Percentiles rank a stretch among this genome's conserved stretches.
Evolutionary conservation across 352 stramenopile species (phyloP).

Genomic region (Globisporangium takayamanum): DNA sequence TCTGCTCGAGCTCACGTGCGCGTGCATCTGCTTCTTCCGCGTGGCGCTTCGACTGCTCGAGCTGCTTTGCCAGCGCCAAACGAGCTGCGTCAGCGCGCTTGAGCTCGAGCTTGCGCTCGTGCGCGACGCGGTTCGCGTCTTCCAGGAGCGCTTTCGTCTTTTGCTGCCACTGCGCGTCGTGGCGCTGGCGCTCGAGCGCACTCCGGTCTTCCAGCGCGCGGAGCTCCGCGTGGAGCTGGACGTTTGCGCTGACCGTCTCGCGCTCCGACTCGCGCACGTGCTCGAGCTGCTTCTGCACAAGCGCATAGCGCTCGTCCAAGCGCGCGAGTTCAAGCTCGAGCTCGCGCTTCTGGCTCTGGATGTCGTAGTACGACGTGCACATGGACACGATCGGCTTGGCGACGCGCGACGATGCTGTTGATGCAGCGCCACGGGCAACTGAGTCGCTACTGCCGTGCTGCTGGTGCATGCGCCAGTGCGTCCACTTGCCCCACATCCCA

Average conservation of each 20-base stretch:
- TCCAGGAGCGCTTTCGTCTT: constrained; percentile 48
- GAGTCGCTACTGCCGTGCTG: constrained; percentile 27
- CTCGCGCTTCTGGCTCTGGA: constrained; percentile 61
- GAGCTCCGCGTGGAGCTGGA: constrained; percentile 37
- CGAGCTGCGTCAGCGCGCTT: constrained; percentile 24
- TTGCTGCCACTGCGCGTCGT: constrained; percentile 26
- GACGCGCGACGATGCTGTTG: constrained; percentile 4
- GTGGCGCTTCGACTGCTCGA: constrained; percentile 10
- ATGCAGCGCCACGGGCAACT: constrained; percentile 3
- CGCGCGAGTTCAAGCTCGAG: constrained; percentile 30
- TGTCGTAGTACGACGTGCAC: constrained; percentile 84
- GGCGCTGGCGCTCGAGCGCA: constrained; percentile 25
- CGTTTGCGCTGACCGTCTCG: constrained; percentile 19
- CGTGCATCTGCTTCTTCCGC: constrained; percentile 12
- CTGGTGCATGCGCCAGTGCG: constrained; percentile 79
- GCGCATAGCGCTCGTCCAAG: constrained; percentile 26
- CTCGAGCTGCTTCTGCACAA: constrained; percentile 22
- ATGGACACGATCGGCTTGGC: constrained; percentile 48
- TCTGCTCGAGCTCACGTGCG: constrained; percentile 9
- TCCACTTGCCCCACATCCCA: constrained; percentile 82
- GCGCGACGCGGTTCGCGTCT: constrained; percentile 39
- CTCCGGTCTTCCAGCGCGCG: constrained; percentile 46
- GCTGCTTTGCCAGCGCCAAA: constrained; percentile 14
- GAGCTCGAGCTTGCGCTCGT: constrained; percentile 44
- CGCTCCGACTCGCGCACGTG: constrained; percentile 17